These are phyloP conservation scores for Cyphellophora europaea DNA, from an alignment of 2,329 filamentous ascomycete genomes.

Conservation along the genomic window DNA sequence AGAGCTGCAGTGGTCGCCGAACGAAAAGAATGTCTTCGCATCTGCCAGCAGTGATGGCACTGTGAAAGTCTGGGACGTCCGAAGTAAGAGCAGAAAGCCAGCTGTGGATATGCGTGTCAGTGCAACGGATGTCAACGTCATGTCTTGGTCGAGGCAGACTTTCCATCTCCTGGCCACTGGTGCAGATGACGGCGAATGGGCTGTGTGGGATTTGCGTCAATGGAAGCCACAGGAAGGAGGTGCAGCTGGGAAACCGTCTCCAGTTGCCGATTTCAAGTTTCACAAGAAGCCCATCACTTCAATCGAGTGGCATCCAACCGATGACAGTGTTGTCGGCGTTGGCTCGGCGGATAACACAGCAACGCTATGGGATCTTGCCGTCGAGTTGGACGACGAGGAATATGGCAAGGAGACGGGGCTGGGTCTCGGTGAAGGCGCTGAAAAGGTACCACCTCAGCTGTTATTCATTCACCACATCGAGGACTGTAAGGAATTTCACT, in stretches of 20 bases:
- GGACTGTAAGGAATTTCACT: slow-evolving; percentile 90
- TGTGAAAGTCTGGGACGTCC: slow-evolving; percentile 90
- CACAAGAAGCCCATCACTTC: slow-evolving; percentile 95
- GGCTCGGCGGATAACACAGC: slow-evolving; percentile 89
- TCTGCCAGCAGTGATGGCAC: slow-evolving; percentile 91
- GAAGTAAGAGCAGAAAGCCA: slow-evolving; percentile 81
- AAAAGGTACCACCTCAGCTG: slow-evolving; percentile 72
- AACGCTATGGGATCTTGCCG: slow-evolving; percentile 91
- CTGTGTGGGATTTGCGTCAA: slow-evolving; percentile 88
- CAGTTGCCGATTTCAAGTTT: slow-evolving; percentile 89
- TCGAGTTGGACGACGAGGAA: slow-evolving; percentile 95
- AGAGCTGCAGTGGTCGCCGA: slow-evolving; percentile 94
- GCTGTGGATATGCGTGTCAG: slow-evolving; percentile 80
- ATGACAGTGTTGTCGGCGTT: slow-evolving; percentile 90
- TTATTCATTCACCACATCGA: slow-evolving; percentile 96
- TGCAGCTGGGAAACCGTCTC: slow-evolving; percentile 52
- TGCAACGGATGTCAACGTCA: slow-evolving; percentile 83
- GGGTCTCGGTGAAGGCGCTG: slow-evolving; percentile 17
- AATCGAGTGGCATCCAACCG: slow-evolving; percentile 94
- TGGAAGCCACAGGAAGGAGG: slow-evolving; percentile 63
- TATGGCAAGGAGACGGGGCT: slow-evolving; percentile 67
- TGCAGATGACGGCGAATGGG: slow-evolving; percentile 88
- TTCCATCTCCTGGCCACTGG: slow-evolving; percentile 84
- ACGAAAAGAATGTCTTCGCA: slow-evolving; percentile 85
- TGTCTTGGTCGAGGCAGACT: slow-evolving; percentile 87